These are phyloP conservation scores for Gossypium sturtianum DNA, from an alignment of 345 rosid genomes.

Conservation along the genomic window DNA sequence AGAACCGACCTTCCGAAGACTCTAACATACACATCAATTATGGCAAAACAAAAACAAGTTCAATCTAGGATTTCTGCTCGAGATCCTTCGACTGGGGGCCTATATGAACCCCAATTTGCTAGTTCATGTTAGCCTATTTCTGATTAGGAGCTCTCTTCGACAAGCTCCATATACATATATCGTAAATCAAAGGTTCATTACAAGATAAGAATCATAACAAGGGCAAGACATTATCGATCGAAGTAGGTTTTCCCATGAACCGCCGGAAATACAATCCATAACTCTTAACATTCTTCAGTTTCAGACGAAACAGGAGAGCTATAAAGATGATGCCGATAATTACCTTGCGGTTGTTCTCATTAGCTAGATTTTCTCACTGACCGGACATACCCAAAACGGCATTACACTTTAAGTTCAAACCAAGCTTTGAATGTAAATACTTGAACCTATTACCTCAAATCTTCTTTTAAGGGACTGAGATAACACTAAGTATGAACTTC, in stretches of 20 bases:
- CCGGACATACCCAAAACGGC: not conserved
- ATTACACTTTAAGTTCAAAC: not conserved
- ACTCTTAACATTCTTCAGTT: not conserved
- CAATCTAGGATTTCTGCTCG: not conserved
- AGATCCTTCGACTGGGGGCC: not conserved
- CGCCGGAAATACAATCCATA: too few relatives aligned
- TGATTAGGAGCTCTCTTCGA: too few relatives aligned
- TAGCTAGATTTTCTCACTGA: not conserved
- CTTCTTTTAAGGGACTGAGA: not conserved
- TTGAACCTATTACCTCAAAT: not conserved
- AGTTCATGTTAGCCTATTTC: not conserved
- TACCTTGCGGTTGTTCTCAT: not conserved
- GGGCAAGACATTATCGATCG: too few relatives aligned
- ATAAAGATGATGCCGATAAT: not conserved
- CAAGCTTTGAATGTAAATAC: not conserved
- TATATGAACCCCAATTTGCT: not conserved
- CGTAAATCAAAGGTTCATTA: too few relatives aligned
- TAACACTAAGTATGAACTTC: not conserved
- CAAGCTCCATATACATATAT: too few relatives aligned
- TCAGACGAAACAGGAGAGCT: not conserved
- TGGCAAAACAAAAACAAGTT: not conserved
- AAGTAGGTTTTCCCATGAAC: too few relatives aligned
- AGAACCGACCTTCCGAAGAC: not conserved
- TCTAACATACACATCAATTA: not conserved
- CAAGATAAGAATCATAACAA: too few relatives aligned